Evolutionary conservation across 495 filamentous ascomycete genomes (phyloP), one percentile per base, ranked within the genome.

Genomic region (Aspergillus ellipticus): DNA sequence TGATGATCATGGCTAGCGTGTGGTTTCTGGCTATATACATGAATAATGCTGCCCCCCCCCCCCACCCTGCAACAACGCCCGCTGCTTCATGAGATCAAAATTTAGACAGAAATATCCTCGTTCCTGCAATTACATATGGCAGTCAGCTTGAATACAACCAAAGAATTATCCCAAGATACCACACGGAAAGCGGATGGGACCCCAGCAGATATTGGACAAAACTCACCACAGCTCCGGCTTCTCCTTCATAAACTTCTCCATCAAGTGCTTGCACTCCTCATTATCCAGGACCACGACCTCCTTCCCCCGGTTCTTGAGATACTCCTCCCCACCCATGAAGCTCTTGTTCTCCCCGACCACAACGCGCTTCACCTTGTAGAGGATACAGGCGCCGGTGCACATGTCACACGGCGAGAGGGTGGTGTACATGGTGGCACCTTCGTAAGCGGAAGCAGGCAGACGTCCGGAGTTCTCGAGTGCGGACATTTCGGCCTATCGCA

Each of bases 391-490:
- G 21, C 89, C 89, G 13, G 89, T 87, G 77, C 89, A 93, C 89
- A 94, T 94, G 66, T 92, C 86, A 66, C 90, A 96, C 0, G 89
- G 90, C 13, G 89, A 92, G 4, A 95, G 74, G 2, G 90, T 93
- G 8, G 89, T 94, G 70, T 89, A 94, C 86, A 94, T 91, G 4
- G 90, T 94, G 41, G 84, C 77, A 41, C 88, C 86, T 60, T 78
- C 72, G 70, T 92, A 94, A 17, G 82, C 81, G 0, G 79, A 80
- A 11, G 86, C 88, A 35, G 86, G 83, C 37, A 92, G 80, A 51
- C 89, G 85, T 37, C 90, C 89, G 0, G 88, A 85, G 68, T 87
- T 87, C 55, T 91, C 87, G 39, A 96, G 78, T 9, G 88, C 84
- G 10, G 90, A 84, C 48, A 89, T 93, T 66, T 95, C 90, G 47